Evolutionary conservation across 2,329 filamentous ascomycete species (phyloP).

Genomic region (Fusarium scirpi): DNA sequence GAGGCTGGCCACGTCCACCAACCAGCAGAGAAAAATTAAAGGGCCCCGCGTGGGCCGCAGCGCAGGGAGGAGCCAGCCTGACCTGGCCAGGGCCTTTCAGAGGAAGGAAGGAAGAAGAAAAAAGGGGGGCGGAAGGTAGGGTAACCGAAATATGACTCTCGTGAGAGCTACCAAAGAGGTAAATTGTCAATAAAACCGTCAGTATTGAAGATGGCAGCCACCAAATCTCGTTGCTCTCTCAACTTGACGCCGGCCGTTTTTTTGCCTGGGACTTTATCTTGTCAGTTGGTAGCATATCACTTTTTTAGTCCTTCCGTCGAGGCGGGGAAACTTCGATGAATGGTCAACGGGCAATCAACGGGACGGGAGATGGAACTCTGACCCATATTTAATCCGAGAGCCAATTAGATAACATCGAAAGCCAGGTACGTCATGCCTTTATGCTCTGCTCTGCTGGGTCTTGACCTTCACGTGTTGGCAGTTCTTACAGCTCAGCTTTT

Average conservation of each 20-base stretch:
- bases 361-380: conserved; percentile 14
- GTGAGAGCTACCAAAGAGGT: conserved; percentile 3
- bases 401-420: conserved; percentile 36
- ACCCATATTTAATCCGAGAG: conserved; percentile 35
- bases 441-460: neutral
- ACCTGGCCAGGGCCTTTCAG: conserved; percentile 3
- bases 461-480: conserved; percentile 17
- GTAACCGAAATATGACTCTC: neutral
- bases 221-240: conserved; percentile 15
- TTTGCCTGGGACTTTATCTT: conserved; percentile 4
- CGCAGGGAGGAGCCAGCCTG: conserved; percentile 25
- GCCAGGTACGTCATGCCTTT: conserved; percentile 29
- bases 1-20: conserved; percentile 38
- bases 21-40: conserved; percentile 36
- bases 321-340: conserved; percentile 31
- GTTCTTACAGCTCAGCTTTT: conserved; percentile 1
- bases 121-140: conserved; percentile 8
- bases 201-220: conserved; percentile 1
- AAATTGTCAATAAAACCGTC: conserved; percentile 6
- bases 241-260: conserved; percentile 4
- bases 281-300: conserved; percentile 11
- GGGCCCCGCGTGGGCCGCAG: conserved; percentile 39
- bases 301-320: conserved; percentile 21
- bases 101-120: neutral
- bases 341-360: neutral